These are phyloP conservation scores for Mentha longifolia DNA, from an alignment of 257 asterid species.

Conservation along the genomic window DNA sequence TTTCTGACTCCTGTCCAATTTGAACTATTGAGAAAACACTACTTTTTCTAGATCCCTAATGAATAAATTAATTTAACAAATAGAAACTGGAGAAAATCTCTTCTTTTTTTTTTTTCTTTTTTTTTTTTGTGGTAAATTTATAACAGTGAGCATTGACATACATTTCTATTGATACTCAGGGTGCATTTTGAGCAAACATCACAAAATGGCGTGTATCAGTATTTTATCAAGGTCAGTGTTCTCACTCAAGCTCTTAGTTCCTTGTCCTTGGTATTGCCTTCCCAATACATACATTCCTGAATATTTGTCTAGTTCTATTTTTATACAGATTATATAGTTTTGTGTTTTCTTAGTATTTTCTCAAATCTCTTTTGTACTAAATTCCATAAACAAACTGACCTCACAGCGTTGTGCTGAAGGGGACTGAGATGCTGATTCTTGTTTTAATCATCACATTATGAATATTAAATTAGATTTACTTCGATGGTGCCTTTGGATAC, in stretches of 20 bases:
- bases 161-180: conserved; percentile 44
- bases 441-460: neutral
- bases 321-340: neutral
- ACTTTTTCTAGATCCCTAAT: neutral
- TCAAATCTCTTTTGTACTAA: neutral
- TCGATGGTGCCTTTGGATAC: neutral
- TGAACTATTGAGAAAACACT: conserved; percentile 6
- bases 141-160: conserved; percentile 13
- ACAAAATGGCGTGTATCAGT: conserved; percentile 83
- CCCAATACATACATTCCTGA: neutral
- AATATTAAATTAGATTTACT: neutral
- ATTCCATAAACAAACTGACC: neutral
- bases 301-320: neutral
- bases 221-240: conserved; percentile 76
- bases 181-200: conserved; percentile 67
- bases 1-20: neutral
- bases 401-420: neutral
- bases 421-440: neutral
- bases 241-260: neutral
- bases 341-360: neutral
- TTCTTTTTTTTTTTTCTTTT: neutral
- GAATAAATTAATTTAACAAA: neutral
- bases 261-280: neutral
- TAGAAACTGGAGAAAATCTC: conserved; percentile 17
- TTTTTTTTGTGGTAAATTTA: conserved; percentile 19